These are phyloP conservation scores for Termitomyces eurrhizus DNA, from an alignment of 768 basidiomycete genomes.

Conservation along the genomic window DNA sequence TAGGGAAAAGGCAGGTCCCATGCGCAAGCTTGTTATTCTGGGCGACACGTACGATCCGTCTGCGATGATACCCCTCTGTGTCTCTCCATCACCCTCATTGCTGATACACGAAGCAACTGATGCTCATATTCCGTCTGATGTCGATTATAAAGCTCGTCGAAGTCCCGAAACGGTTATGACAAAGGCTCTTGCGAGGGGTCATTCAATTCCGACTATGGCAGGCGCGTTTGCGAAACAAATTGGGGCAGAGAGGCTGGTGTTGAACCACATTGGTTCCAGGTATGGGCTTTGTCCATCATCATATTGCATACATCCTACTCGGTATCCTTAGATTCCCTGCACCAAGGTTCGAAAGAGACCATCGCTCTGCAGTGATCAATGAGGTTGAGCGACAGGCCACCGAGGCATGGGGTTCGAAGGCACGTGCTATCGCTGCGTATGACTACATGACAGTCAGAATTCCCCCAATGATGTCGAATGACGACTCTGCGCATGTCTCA, in stretches of 20 bases:
- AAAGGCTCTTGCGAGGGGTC: slow-evolving; percentile 63
- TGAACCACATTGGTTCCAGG: slow-evolving; percentile 80
- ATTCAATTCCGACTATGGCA: slow-evolving; percentile 77
- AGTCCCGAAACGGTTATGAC: slow-evolving; percentile 36
- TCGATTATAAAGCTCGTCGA: slow-evolving; percentile 47
- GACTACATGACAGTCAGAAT: slow-evolving; percentile 52
- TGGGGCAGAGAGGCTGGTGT: slow-evolving; percentile 54
- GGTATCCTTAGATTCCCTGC: slow-evolving; percentile 47
- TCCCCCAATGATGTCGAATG: slow-evolving; percentile 16
- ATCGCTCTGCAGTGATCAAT: slow-evolving; percentile 43
- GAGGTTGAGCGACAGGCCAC: slow-evolving; percentile 66
- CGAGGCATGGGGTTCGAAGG: slow-evolving; percentile 47
- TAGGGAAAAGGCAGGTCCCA: slow-evolving; percentile 44
- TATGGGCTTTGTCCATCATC: slow-evolving; percentile 25
- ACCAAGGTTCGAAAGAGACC: slow-evolving; percentile 34
- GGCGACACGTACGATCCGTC: slow-evolving; percentile 75
- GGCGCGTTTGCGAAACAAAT: slow-evolving; percentile 66
- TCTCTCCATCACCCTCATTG: slow-evolving; percentile 49
- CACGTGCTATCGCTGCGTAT: slow-evolving; percentile 47
- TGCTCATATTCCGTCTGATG: slow-evolving; percentile 53
- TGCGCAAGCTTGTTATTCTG: slow-evolving; percentile 67
- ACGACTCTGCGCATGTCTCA: neutral
- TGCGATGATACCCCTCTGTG: slow-evolving; percentile 53
- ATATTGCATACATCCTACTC: slow-evolving; percentile 4
- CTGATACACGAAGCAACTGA: slow-evolving; percentile 88